Evolutionary conservation across 2,329 filamentous ascomycete species (phyloP).

Genomic region (Ophiostoma fasciatum): DNA sequence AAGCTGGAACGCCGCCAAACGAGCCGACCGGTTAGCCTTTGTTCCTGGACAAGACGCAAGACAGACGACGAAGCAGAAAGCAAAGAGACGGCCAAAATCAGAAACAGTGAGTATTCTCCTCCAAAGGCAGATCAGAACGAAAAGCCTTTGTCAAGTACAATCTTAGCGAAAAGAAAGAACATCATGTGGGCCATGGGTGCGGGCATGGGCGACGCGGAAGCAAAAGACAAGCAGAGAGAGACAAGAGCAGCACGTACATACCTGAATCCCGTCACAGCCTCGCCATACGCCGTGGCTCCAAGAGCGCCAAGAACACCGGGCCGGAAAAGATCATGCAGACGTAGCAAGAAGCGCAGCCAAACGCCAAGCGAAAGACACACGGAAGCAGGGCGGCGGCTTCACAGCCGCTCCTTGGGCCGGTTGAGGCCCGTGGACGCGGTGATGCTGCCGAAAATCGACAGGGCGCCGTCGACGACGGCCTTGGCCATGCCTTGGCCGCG

Average conservation of each 20-base stretch:
- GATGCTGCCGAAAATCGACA: slow-evolving; percentile 35
- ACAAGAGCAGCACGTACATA: background rate
- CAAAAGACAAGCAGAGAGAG: background rate
- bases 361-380: background rate
- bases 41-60: too few relatives aligned
- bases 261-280: background rate
- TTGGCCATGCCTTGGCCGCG: slow-evolving; percentile 50
- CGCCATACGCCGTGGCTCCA: background rate
- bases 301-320: slow-evolving; percentile 1
- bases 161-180: slow-evolving; percentile 13
- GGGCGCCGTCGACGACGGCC: slow-evolving; percentile 43
- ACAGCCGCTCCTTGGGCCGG: slow-evolving; percentile 24
- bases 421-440: slow-evolving; percentile 25
- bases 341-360: background rate
- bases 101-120: slow-evolving; percentile 11
- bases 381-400: too few relatives aligned
- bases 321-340: background rate
- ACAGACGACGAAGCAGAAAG: background rate
- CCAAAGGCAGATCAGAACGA: slow-evolving; percentile 6
- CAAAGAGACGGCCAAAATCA: too few relatives aligned
- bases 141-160: slow-evolving; percentile 12
- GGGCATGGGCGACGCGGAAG: background rate
- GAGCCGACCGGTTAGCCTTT: too few relatives aligned
- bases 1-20: too few relatives aligned
- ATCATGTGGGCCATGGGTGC: slow-evolving; percentile 11